Base-by-base conservation (phyloP, 176 grass and related monocot genomes). In the Aegilops tauschii region DNA sequence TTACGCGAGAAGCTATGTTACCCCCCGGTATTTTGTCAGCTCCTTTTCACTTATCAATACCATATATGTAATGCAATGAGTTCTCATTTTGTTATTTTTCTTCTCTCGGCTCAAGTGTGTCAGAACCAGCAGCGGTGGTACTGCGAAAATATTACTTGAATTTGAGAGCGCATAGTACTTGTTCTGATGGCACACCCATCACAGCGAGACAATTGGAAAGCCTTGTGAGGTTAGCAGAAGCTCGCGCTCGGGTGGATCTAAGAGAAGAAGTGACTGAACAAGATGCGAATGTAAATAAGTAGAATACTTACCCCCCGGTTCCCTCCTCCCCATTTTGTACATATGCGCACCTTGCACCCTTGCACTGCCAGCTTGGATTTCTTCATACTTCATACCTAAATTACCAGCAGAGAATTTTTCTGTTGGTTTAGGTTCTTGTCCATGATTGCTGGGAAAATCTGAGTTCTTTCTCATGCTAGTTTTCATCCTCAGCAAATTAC, bases 141-240 rank as follows among this genome's bases (percentile, higher is more conserved):
- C 82, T 98, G 71, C 87, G n/a, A 67, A 0, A 20, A 0, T 98
- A 94, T 77, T 98, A 98, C 76, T 86, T 94, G 90, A 0, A 0
- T 3, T 83, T 98, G 79, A 96, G 96, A 88, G 35, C 92, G 0
- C 82, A 73, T 20, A 96, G 78, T 31, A 78, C 44, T 86, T 92
- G 79, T 89, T 84, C 92, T 86, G 93, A 98, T 77, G 88, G 90
- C 52, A 98, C 93, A 12, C 96, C 96, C 68, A 98, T 98, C 84
- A 98, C 96, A 25, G 90, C 96, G 25, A 92, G 96, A 59, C 96
- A 98, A 61, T 75, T 96, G 59, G 96, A 98, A 86, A 98, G 93
- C 86, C 91, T 98, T 34, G 93, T 96, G 29, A 94, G 96, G 74
- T 92, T 98, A 77, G 96, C 93, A 73, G 96, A 96, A 88, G 96